Percentiles rank a stretch among this genome's conserved stretches.
Evolutionary conservation across 495 filamentous ascomycete species (phyloP).

Genomic region (Podospora sp.): DNA sequence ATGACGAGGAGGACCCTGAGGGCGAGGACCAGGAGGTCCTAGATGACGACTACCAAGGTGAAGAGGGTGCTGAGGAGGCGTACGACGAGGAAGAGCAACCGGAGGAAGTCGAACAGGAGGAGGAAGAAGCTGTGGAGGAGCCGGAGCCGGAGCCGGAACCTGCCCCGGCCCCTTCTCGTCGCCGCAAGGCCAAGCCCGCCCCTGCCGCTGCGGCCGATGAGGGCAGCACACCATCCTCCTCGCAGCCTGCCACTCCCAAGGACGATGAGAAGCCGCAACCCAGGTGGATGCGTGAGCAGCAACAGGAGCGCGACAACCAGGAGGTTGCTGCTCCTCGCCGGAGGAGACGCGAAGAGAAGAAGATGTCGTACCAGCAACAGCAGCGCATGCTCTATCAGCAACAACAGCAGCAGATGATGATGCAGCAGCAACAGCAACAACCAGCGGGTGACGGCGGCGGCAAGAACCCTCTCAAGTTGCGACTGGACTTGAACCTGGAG

Average conservation of each 20-base stretch:
- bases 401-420: conserved; percentile 24
- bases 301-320: conserved; percentile 16
- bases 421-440: conserved; percentile 29
- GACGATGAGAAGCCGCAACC: conserved; percentile 38
- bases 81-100: conserved; percentile 16
- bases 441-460: conserved; percentile 49
- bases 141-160: conserved; percentile 18
- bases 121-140: conserved; percentile 28
- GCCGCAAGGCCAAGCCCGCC: conserved; percentile 16
- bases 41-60: conserved; percentile 27
- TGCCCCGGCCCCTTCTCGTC: conserved; percentile 5
- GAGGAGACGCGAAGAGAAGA: conserved; percentile 30
- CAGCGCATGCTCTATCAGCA: conserved; percentile 34
- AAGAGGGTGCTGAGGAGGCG: conserved; percentile 18
- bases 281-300: conserved; percentile 37
- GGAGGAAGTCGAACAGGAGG: conserved; percentile 22
- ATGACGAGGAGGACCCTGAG: conserved; percentile 34
- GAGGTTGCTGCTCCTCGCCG: conserved; percentile 27
- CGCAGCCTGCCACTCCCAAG: conserved; percentile 40
- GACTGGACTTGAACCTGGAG: conserved; percentile 85
- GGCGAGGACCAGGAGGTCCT: conserved; percentile 26
- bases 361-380: conserved; percentile 30
- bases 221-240: conserved; percentile 27
- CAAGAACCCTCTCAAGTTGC: conserved; percentile 73
- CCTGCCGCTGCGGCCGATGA: conserved; percentile 12